Base-by-base conservation (phyloP, 805 yeast species). In the Kodamaea hsintzibuensis region DNA sequence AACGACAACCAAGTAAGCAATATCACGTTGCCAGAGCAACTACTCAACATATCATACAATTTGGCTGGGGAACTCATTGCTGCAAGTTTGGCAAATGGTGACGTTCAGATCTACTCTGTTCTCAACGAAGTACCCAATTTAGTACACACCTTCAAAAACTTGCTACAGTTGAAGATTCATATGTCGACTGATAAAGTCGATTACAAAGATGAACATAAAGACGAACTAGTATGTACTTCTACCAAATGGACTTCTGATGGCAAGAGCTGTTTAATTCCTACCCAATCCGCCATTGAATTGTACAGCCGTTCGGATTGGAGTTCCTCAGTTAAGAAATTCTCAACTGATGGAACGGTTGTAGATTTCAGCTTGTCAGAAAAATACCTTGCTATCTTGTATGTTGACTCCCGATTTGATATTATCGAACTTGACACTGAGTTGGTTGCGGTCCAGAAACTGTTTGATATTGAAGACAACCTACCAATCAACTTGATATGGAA, bases 181-280 rank as follows among this genome's bases (percentile, higher is more conserved):
- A 65, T 70, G 9, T 70, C 76, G 4, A 62, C 66, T 49, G 75
- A 69, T 33, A 62, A 60, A 16, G 64, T 76, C 44, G 77, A 77
- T 42, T 78, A 60, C 57, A 66, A 60, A 12, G 74, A 66, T 8
- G 85, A 80, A 45, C 76, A 77, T 47, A 65, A 68, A 2, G 79
- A 74, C 2, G 79, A 73, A 61, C 68, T 81, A 43, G 64, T 81
- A 1, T 70, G 85, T 22, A 78, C 89, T 0, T 79, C 79, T 42
- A 78, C 84, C 1, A 81, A 80, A 38, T 91, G 96, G 96, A 82
- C 84, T 53, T 82, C 87, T 1, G 76, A 79, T 51, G 96, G 96
- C 14, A 81, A 81, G 51, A 67, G 74, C n/a, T 73, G 91, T 47
- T 90, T 91, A 1, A 62, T 89, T 16, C 91, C 96, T 1, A 73